Percentiles rank a stretch among this genome's conserved stretches.
phyloP scores from a whole-genome alignment of 148 eudicot genomes.

The Rhododendron henanense region DNA sequence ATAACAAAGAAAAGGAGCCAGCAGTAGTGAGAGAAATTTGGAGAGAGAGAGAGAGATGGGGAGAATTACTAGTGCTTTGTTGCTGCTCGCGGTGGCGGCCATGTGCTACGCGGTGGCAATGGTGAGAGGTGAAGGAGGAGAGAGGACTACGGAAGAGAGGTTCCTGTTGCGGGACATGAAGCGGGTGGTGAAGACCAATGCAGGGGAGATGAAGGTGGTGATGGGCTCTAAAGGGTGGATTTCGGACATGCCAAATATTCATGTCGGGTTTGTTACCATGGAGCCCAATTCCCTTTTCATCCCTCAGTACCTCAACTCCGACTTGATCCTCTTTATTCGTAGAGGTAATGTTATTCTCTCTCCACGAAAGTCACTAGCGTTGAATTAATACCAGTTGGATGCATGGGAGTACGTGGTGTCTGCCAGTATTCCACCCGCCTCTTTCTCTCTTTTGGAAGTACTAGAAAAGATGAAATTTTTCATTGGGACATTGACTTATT shows the following conservation, averaged over 20 bases:
- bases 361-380: too few relatives aligned
- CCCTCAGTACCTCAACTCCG: slow-evolving; percentile 10
- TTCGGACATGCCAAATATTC: slow-evolving; percentile 34
- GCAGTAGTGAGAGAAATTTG: neutral
- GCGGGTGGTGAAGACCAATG: slow-evolving; percentile 61
- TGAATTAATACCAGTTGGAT: too few relatives aligned
- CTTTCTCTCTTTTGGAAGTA: too few relatives aligned
- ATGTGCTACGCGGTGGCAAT: slow-evolving; percentile 20
- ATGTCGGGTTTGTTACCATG: slow-evolving; percentile 80
- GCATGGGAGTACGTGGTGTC: too few relatives aligned
- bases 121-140: neutral
- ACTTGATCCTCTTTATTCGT: slow-evolving; percentile 21
- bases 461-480: too few relatives aligned
- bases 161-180: slow-evolving; percentile 48
- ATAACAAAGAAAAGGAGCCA: too few relatives aligned
- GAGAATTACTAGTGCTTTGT: slow-evolving; percentile 16
- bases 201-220: slow-evolving; percentile 76
- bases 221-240: slow-evolving; percentile 24
- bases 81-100: slow-evolving; percentile 17
- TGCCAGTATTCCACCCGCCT: too few relatives aligned
- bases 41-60: neutral
- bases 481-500: neutral
- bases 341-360: slow-evolving; percentile 35
- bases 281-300: slow-evolving; percentile 51
- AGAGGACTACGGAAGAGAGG: slow-evolving; percentile 11